Evolutionary conservation across 805 yeast species (phyloP), one percentile per base, ranked within the genome.

Genomic region (Lipomyces kockii): DNA sequence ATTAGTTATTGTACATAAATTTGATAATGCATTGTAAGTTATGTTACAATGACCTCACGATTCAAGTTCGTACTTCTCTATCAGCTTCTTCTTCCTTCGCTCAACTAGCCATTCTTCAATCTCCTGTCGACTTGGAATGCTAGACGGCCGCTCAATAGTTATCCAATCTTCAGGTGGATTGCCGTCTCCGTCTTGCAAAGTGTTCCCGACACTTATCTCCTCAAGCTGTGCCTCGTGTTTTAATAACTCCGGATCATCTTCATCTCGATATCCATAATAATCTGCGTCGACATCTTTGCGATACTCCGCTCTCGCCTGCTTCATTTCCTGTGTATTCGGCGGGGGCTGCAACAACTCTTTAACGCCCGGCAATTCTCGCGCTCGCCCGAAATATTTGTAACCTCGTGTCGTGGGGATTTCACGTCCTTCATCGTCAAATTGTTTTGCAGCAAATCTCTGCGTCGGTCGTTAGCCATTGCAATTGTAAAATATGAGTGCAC

Each of bases 301-400:
- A 32, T 61, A 58, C 29, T 68, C 58, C 7, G 51, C 56, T 37
- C 11, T 39, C 12, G 64, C 39, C 27, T 43, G 54, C 37, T 63
- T 54, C 2, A 11, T 55, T 2, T 25, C 39, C n/a, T 39, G 58
- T 22, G 55, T 52, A 8, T 37, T 9, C 25, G 74, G 72, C 55
- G 81, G 78, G 53, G 80, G 76, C 62, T 81, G 80, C 22, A 86
- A 68, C 27, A 85, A 69, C 66, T 82, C 82, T 62, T 82, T 80
- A 7, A 89, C 93, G 69, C 90, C 97, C 0, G 92, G 89, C 8
- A 92, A 78, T 56, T 91, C 94, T 62, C 85, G 82, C 0, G 97
- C 97, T 60, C 97, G 78, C 0, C 98, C 98, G 78, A 86, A 93
- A 77, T 90, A 93, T 64, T 89, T 79, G 70, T 86, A 86, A 0